These are phyloP conservation scores for Chalara sp. DNA, from an alignment of 2,329 filamentous ascomycete species.

Conservation along the genomic window DNA sequence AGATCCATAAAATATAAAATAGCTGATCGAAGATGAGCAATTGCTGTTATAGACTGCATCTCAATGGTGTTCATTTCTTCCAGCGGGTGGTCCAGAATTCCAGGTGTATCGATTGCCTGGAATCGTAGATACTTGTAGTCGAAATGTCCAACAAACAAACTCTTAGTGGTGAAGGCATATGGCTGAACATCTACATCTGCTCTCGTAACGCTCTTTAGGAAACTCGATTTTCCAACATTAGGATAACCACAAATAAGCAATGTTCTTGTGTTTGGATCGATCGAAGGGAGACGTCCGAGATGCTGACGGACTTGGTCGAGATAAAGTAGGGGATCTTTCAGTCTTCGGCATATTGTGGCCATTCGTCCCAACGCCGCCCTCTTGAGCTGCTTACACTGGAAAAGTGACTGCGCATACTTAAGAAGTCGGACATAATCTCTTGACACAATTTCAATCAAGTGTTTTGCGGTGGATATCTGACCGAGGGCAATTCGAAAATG, in stretches of 20 bases:
- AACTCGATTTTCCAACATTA: slow-evolving; percentile 96
- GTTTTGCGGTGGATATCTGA: slow-evolving; percentile 91
- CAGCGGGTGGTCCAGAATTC: slow-evolving; percentile 92
- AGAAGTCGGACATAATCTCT: slow-evolving; percentile 93
- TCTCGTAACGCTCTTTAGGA: slow-evolving; percentile 83
- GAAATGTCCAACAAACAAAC: slow-evolving; percentile 94
- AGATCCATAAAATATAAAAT: slow-evolving; percentile 98
- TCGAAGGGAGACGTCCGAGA: slow-evolving; percentile 92
- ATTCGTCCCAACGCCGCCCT: slow-evolving; percentile 92
- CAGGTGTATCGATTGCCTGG: slow-evolving; percentile 96
- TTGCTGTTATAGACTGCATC: slow-evolving; percentile 97
- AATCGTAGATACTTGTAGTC: slow-evolving; percentile 91
- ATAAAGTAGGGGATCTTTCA: slow-evolving; percentile 92
- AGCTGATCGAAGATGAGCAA: slow-evolving; percentile 90
- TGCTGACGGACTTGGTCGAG: slow-evolving; percentile 96
- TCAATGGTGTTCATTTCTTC: slow-evolving; percentile 99
- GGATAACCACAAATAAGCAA: slow-evolving; percentile 96
- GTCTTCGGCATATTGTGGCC: slow-evolving; percentile 90
- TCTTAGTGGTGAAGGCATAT: slow-evolving; percentile 98
- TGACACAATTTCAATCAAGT: slow-evolving; percentile 91
- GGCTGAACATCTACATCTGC: slow-evolving; percentile 97
- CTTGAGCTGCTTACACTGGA: slow-evolving; percentile 99
- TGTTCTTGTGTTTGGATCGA: slow-evolving; percentile 95
- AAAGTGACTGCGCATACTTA: slow-evolving; percentile 94
- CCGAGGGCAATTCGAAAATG: slow-evolving; percentile 96